Conservation (phyloP, 306 rosid genomes). For the Pyrus pyrifolia region DNA sequence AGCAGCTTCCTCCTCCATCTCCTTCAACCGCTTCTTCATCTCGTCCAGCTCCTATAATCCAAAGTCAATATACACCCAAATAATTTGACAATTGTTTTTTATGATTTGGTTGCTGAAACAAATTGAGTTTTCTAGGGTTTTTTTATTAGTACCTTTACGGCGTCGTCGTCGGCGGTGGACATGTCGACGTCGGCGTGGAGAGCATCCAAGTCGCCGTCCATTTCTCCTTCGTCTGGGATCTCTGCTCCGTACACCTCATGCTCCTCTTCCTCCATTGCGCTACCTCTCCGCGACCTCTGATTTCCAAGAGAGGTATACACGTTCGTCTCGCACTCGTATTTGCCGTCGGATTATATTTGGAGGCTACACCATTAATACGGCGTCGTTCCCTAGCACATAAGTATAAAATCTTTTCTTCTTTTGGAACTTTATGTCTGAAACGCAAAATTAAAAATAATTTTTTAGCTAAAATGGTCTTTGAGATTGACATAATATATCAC, state of each 20-base stretch:
- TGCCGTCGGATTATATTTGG: background rate
- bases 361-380: background rate
- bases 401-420: too few species aligned
- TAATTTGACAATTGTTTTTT: background rate
- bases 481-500: too few species aligned
- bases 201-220: slow-evolving; percentile 53
- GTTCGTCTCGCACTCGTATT: background rate
- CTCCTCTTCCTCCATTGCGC: slow-evolving; percentile 79
- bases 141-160: slow-evolving; percentile 50
- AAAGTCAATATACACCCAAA: background rate
- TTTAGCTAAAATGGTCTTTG: too few species aligned
- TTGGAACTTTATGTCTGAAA: too few species aligned
- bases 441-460: too few species aligned
- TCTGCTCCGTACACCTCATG: slow-evolving; percentile 97
- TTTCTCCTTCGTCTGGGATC: slow-evolving; percentile 74
- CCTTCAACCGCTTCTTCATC: slow-evolving; percentile 90
- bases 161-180: slow-evolving; percentile 72
- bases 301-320: background rate
- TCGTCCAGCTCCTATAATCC: slow-evolving; percentile 65
- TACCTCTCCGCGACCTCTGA: background rate
- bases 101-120: background rate
- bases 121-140: background rate
- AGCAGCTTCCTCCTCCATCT: slow-evolving; percentile 95
- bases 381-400: background rate
- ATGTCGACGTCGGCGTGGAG: slow-evolving; percentile 58